Evolutionary conservation across 805 yeast genomes (phyloP).

Genomic region (Saturnispora saitoi): DNA sequence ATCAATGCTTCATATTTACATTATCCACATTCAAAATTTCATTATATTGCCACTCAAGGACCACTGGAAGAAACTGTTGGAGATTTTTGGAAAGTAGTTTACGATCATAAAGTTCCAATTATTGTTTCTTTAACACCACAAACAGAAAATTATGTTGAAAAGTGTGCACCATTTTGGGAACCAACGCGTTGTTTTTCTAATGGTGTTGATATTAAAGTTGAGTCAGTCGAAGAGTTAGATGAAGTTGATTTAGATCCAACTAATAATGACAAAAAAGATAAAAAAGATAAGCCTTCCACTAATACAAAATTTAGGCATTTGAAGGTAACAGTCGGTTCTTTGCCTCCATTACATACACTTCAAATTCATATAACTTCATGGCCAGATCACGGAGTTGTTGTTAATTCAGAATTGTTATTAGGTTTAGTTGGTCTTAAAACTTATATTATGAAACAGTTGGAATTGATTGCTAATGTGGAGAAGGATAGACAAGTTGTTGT

Average conservation of each 20-base stretch:
- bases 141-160: conserved; percentile 65
- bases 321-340: conserved; percentile 29
- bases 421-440: conserved; percentile 38
- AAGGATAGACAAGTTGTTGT: conserved; percentile 47
- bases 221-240: conserved; percentile 19
- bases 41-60: conserved; percentile 85
- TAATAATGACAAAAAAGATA: conserved; percentile 13
- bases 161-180: conserved; percentile 80
- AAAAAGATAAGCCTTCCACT: conserved; percentile 11
- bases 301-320: conserved; percentile 34
- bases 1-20: conserved; percentile 79
- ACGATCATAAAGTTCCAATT: conserved; percentile 53
- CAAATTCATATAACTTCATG: conserved; percentile 77
- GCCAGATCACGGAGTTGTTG: conserved; percentile 72
- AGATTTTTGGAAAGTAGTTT: conserved; percentile 78
- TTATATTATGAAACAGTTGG: conserved; percentile 15
- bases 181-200: conserved; percentile 40
- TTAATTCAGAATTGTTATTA: conserved; percentile 48
- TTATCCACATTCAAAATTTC: conserved; percentile 30
- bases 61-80: conserved; percentile 66
- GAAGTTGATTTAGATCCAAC: conserved; percentile 21
- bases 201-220: conserved; percentile 19
- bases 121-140: conserved; percentile 71
- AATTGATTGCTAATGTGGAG: conserved; percentile 4
- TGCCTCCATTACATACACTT: conserved; percentile 37